Base-by-base conservation (phyloP, 352 stramenopile genomes). In the Phytophthora macrochlamydospora region DNA sequence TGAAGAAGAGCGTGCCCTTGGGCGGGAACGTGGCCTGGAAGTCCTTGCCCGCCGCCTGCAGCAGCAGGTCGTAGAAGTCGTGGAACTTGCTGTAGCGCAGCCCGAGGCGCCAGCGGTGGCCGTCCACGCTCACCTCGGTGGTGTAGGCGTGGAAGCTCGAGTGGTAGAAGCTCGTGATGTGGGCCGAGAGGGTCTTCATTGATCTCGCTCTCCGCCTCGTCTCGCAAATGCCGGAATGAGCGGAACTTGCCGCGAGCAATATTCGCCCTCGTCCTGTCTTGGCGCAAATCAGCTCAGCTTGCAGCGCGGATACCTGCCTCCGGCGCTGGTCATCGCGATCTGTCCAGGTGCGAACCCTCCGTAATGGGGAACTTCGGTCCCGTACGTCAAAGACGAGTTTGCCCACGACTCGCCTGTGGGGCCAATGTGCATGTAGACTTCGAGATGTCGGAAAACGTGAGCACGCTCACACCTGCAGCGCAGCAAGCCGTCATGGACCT, bases 21-120 rank as follows among this genome's bases (percentile, higher is more conserved):
- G 78, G 76, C 13, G 85, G 85, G 55, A 93, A 93, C 3, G 80
- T 54, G 46, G 79, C 86, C n/a, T 62, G 46, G 48, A 91, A 90
- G 11, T 67, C 56, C 35, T 56, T 60, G 42, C 80, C 79, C n/a
- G 60, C 79, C n/a, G 60, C 35, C 6, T 69, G 63, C 42, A 75
- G 40, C 44, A 93, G 64, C 57, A 83, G 70, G 62, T 66, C 55
- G 65, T 91, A 90, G 52, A 85, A 85, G 12, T 73, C 68, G 56
- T 76, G 71, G 61, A 91, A 90, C 29, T 79, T 81, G 70, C 78
- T 89, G 78, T 91, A 93, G 59, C 85, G 85, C 35, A 93, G 64
- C 4, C 65, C 67, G 9, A 93, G 69, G 7, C 73, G 73, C 66
- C 71, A 81, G 45, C 69, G 69, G 59, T 81, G 71, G 51, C 67